Evolutionary conservation across 1,284 basidiomycete genomes (phyloP).

Genomic region (Rhodotorula sp.): DNA sequence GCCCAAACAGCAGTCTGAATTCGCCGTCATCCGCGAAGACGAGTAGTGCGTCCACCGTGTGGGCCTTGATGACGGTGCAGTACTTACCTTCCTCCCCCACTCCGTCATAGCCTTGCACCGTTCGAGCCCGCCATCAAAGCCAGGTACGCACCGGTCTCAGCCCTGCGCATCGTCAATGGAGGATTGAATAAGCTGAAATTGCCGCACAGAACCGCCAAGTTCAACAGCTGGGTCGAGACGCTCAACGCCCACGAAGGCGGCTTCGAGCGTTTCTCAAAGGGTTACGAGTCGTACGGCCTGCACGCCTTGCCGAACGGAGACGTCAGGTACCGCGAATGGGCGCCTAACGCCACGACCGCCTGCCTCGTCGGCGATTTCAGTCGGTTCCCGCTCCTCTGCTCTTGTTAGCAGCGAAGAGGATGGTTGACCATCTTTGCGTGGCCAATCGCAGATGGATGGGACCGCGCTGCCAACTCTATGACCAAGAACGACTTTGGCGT

Average conservation of each 20-base stretch:
- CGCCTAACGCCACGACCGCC: constrained; percentile 80
- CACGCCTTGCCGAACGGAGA: constrained; percentile 67
- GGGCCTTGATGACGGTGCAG: constrained; percentile 7
- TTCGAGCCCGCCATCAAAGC: constrained; percentile 67
- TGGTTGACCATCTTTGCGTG: neutral
- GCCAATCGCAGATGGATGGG: constrained; percentile 70
- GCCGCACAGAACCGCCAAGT: constrained; percentile 62
- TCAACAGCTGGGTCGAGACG: constrained; percentile 68
- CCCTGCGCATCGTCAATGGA: neutral
- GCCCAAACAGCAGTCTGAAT: constrained; percentile 4
- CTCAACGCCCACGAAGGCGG: constrained; percentile 80
- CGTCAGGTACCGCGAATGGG: constrained; percentile 91
- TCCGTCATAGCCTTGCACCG: constrained; percentile 61
- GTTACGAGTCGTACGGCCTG: constrained; percentile 83
- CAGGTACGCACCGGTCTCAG: constrained; percentile 19
- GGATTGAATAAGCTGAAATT: no score
- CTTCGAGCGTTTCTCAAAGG: constrained; percentile 81
- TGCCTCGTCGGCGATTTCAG: constrained; percentile 94
- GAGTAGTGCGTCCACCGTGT: constrained; percentile 25
- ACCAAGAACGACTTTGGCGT: constrained; percentile 81
- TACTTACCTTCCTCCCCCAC: neutral
- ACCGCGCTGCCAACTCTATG: constrained; percentile 79
- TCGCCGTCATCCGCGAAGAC: constrained; percentile 36
- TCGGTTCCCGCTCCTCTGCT: constrained; percentile 55
- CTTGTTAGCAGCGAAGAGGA: neutral